Evolutionary conservation across 306 rosid species (phyloP).

Genomic region (Castanea crenata): DNA sequence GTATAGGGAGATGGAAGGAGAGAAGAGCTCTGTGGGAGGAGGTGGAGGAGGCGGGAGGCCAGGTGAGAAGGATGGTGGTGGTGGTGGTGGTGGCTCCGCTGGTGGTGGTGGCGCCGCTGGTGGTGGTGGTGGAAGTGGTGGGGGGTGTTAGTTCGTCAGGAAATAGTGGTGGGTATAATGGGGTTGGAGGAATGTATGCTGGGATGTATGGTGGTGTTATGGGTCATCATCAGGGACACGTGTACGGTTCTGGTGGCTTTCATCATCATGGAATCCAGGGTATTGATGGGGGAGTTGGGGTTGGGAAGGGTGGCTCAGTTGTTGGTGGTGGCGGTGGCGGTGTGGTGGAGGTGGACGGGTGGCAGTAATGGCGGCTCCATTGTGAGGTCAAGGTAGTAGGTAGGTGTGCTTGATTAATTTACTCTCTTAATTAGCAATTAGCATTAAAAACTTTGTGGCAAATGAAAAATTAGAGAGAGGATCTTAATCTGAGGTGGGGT

Average conservation of each 20-base stretch:
- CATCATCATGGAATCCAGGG: slow-evolving; percentile 31
- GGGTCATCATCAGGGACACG: slow-evolving; percentile 53
- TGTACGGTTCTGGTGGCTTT: slow-evolving; percentile 49
- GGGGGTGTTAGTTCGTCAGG: slow-evolving; percentile 15
- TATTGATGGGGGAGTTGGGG: slow-evolving; percentile 9
- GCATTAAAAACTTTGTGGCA: not conserved
- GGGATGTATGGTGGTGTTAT: slow-evolving; percentile 40
- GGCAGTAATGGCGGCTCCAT: slow-evolving; percentile 19
- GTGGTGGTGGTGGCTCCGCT: slow-evolving; percentile 22
- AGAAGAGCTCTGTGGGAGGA: slow-evolving; percentile 35
- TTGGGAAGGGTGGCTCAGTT: slow-evolving; percentile 21
- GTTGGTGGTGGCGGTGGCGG: slow-evolving; percentile 18
- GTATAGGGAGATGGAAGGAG: slow-evolving; percentile 70
- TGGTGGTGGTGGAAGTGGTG: slow-evolving; percentile 30
- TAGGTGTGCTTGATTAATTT: not conserved
- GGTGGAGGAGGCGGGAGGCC: slow-evolving; percentile 3
- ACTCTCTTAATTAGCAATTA: not conserved
- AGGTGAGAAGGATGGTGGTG: slow-evolving; percentile 43
- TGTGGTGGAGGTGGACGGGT: slow-evolving; percentile 6
- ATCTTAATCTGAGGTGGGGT: not conserved
- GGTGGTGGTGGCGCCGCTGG: slow-evolving; percentile 25
- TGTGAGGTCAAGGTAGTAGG: slow-evolving; percentile 38
- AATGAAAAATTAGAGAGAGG: not conserved
- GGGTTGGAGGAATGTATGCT: slow-evolving; percentile 48
- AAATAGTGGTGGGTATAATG: slow-evolving; percentile 34